phyloP scores from a whole-genome alignment of 768 basidiomycete genomes.

The Cystobasidium onofrii region DNA sequence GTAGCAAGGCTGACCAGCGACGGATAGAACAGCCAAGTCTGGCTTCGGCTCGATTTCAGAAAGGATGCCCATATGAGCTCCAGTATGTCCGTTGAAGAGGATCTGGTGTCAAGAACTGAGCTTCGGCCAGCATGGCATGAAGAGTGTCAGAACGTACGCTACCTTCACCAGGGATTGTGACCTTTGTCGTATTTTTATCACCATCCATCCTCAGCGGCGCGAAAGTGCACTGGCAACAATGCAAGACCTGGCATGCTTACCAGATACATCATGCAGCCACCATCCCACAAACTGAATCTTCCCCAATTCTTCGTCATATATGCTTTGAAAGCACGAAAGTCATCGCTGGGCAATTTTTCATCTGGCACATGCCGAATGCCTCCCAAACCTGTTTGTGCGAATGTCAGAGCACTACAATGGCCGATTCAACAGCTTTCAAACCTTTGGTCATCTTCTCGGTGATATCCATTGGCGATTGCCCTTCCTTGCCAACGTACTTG shows the following conservation, averaged over 20 bases:
- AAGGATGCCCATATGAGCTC: conserved; percentile 1
- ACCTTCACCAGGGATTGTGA: not conserved
- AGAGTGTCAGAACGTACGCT: not conserved
- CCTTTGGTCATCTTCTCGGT: conserved; percentile 1
- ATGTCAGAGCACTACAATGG: not conserved
- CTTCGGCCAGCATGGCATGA: not conserved
- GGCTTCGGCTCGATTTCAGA: not conserved
- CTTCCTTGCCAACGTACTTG: conserved; percentile 2
- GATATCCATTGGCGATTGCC: not conserved
- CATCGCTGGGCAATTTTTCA: conserved; percentile 1
- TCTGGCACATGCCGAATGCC: not conserved
- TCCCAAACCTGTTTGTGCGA: not conserved
- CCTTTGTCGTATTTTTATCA: not conserved
- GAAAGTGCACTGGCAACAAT: no score
- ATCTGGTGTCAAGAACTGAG: not conserved
- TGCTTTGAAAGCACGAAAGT: not conserved
- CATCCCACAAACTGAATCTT: not conserved
- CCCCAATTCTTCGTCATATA: not conserved
- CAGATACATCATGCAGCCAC: not conserved
- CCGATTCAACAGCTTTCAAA: not conserved
- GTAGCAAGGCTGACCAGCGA: not conserved
- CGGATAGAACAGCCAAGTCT: not conserved
- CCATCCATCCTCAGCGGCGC: not conserved
- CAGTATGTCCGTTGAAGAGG: conserved; percentile 3
- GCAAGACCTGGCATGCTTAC: not conserved